Evolutionary conservation across 2,329 filamentous ascomycete species (phyloP), one percentile per base, ranked within the genome.

Genomic region (Aspergillus fumigatus): DNA sequence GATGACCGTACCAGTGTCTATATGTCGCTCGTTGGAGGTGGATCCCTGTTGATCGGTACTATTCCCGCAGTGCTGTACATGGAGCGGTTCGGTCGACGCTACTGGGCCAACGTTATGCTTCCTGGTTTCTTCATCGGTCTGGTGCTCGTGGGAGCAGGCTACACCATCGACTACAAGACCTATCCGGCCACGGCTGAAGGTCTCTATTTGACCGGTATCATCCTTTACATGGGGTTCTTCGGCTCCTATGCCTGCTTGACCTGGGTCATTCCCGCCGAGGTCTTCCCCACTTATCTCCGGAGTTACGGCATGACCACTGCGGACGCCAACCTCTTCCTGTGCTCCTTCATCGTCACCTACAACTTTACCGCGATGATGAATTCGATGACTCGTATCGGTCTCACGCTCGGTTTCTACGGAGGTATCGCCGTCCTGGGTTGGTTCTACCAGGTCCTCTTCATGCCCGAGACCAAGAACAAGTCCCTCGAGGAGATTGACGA

Each of bases 11-110:
- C 86, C 51, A 74, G 84, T 17, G 88, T 86, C 57, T 90, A 89
- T 78, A 90, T 90, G 87, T 89, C 87, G 0, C 80, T 89, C 0
- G 87, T 90, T 14, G 87, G 88, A 3, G 87, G 87, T 26, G 87
- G 85, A 3, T 76, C 86, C 0, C 79, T 90, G 0, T 79, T 90
- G 0, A 64, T 90, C 17, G 87, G 86, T 23, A 87, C 86, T 0
- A 85, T 89, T 35, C 86, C 86, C 0, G 86, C 85, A 0, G 84
- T 87, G 54, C 80, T 88, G 67, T 82, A 83, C 60, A 90, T 90
- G 87, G 88, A 90, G 66, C 82, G 79, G 2, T 89, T 85, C 50
- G 87, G 87, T 11, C 84, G 88, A 23, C 84, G 87, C 3, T 89
- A 89, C 80, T 90, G 87, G 88, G 88, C 87, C 32, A 88, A 86